Conservation (phyloP, 345 rosid species). For the Salix arbutifolia region DNA sequence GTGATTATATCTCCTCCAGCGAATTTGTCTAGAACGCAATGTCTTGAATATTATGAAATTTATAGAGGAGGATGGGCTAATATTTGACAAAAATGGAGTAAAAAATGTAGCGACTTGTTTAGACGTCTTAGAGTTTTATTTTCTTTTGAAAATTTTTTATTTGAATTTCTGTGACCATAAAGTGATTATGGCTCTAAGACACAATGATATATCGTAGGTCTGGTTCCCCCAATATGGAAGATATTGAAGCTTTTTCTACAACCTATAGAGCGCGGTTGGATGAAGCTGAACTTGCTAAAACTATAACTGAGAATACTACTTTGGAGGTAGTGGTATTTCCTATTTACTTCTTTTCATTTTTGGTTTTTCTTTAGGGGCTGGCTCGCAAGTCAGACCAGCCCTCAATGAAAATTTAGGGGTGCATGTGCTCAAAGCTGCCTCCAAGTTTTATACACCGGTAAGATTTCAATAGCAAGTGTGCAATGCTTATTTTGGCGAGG, state of each 20-base stretch:
- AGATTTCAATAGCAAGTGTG: neutral
- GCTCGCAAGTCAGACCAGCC: too few species aligned
- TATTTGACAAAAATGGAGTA: too few species aligned
- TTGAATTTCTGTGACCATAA: too few species aligned
- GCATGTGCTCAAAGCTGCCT: neutral
- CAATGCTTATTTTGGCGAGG: neutral
- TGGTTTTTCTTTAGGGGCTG: too few species aligned
- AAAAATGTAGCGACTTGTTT: too few species aligned
- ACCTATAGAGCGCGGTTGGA: conserved; percentile 55
- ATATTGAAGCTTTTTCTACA: conserved; percentile 65
- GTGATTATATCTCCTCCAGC: neutral
- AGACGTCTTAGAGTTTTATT: too few species aligned
- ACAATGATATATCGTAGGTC: conserved; percentile 31
- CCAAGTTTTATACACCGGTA: neutral
- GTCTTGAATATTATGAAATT: neutral
- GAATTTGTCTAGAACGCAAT: neutral
- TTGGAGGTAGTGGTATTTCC: conserved; percentile 54
- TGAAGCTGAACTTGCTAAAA: conserved; percentile 65
- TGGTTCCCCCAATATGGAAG: conserved; percentile 78
- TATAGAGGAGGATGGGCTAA: too few species aligned
- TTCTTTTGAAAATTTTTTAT: too few species aligned
- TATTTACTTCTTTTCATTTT: too few species aligned
- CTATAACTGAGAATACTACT: conserved; percentile 54
- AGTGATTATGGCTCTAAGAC: conserved; percentile 13
- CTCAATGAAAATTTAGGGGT: too few species aligned